These are phyloP conservation scores for Exophiala sideris DNA, from an alignment of 2,329 filamentous ascomycete species.

Conservation along the genomic window DNA sequence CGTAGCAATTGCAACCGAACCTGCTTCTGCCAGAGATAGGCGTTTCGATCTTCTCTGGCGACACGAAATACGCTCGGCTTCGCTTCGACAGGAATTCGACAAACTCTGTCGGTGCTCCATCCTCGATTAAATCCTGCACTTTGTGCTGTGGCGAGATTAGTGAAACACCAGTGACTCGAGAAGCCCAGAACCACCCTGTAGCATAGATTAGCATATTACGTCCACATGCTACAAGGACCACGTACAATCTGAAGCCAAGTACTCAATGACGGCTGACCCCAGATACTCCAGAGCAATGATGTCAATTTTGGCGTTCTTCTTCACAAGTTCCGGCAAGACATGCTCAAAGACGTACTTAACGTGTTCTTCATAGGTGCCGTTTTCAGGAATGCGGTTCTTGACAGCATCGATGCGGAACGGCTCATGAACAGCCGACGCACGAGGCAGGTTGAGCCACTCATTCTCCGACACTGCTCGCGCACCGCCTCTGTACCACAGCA, in stretches of 20 bases:
- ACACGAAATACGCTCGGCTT: conserved; percentile 60
- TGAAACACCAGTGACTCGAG: conserved; percentile 39
- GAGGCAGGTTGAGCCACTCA: conserved; percentile 58
- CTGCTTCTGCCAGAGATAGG: conserved; percentile 54
- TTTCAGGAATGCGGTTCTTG: conserved; percentile 62
- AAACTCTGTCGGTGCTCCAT: conserved; percentile 26
- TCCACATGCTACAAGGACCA: conserved; percentile 30
- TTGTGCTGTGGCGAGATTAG: conserved; percentile 39
- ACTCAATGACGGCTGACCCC: conserved; percentile 55
- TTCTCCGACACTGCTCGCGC: conserved; percentile 57
- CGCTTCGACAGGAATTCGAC: conserved; percentile 47
- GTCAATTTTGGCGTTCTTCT: conserved; percentile 57
- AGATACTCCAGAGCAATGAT: conserved; percentile 69
- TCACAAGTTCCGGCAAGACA: conserved; percentile 51
- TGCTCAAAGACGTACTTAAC: conserved; percentile 64
- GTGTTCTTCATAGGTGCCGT: conserved; percentile 59
- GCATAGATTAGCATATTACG: not conserved
- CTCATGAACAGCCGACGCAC: conserved; percentile 60
- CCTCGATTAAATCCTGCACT: conserved; percentile 29
- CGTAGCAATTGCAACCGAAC: conserved; percentile 65
- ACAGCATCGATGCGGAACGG: conserved; percentile 50
- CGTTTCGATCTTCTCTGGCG: conserved; percentile 49
- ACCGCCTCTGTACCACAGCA: conserved; percentile 69
- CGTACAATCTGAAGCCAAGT: conserved; percentile 56
- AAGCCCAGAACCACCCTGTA: conserved; percentile 39